phyloP scores from a whole-genome alignment of 2,329 filamentous ascomycete genomes.

The Ascochyta fabae region DNA sequence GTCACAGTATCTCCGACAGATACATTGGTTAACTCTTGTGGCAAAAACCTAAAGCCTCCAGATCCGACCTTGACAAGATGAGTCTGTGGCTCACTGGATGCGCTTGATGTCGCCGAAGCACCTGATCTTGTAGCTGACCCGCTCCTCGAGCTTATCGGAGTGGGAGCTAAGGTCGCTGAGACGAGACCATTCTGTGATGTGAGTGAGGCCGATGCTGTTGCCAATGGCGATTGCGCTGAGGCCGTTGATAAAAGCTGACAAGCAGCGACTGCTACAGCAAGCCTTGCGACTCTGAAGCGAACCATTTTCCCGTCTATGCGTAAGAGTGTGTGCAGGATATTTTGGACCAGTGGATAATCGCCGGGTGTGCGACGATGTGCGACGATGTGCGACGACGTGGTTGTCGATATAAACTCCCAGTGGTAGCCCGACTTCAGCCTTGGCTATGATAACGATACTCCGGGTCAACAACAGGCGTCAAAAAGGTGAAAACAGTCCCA shows the following conservation, averaged over 20 bases:
- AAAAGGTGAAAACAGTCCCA: slow-evolving; percentile 1
- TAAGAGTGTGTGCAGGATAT: neutral
- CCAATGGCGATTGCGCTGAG: slow-evolving; percentile 5
- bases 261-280: slow-evolving; percentile 19
- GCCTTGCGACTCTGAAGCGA: slow-evolving; percentile 15
- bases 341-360: neutral
- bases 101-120: slow-evolving; percentile 19
- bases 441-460: neutral
- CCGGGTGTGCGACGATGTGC: neutral
- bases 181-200: neutral
- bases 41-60: slow-evolving; percentile 45
- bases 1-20: slow-evolving; percentile 48
- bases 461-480: neutral
- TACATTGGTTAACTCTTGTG: slow-evolving; percentile 46
- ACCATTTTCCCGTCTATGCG: slow-evolving; percentile 13
- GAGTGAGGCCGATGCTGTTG: neutral
- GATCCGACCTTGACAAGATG: slow-evolving; percentile 49
- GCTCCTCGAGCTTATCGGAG: neutral
- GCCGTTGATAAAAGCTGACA: slow-evolving; percentile 15
- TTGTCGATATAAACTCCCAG: neutral
- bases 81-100: slow-evolving; percentile 27
- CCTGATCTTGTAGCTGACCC: neutral
- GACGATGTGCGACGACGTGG: neutral
- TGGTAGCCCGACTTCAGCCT: neutral
- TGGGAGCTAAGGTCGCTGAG: neutral